Base-by-base conservation (phyloP, 768 basidiomycete genomes). In the Macrolepiota albuminosa region DNA sequence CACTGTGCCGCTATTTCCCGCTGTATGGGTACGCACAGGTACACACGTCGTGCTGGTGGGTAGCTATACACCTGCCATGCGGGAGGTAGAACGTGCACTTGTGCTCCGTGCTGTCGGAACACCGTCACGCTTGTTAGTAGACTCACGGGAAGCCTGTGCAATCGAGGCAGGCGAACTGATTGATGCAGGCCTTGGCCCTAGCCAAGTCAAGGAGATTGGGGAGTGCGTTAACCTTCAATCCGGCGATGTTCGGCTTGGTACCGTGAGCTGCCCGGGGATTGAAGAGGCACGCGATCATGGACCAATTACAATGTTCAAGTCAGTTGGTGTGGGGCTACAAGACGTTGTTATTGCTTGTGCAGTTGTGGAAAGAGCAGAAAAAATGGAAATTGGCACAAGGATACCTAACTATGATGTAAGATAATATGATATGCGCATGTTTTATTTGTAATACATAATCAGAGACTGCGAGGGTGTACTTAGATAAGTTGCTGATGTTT, bases 81-180 rank as follows among this genome's bases (percentile, higher is more conserved):
- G 78, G 46, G 93, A 96, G 69, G 82, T 93, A 7, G 85, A 89
- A 31, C 69, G 66, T 0, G 74, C 72, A 0, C 76, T 94, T 14
- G 71, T 95, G 11, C 66, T 71, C 31, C 76, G 89, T 2, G 85
- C 87, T 0, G 55, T 73, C 37, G 60, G 49, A 16, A n/a, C 56
- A 24, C 33, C 45, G 70, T 52, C 74, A 14, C 53, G 54, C 24
- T 72, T 94, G 18, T 73, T 92, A 0, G 92, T 95, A 0, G 93
- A 96, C 70, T 92, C 89, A 0, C 71, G 77, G 48, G 75, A 79
- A 2, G 91, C 88, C 2, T 93, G 91, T 66, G 62, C 76, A n/a
- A 69, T 73, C 0, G 94, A 95, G 69, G 91, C 93, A 0, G 93
- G 94, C 0, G 94, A 96, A 65, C 75, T 95, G 42, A 89, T 93